Conservation (phyloP, 768 basidiomycete genomes). For the Suillus fuscotomentosus region DNA sequence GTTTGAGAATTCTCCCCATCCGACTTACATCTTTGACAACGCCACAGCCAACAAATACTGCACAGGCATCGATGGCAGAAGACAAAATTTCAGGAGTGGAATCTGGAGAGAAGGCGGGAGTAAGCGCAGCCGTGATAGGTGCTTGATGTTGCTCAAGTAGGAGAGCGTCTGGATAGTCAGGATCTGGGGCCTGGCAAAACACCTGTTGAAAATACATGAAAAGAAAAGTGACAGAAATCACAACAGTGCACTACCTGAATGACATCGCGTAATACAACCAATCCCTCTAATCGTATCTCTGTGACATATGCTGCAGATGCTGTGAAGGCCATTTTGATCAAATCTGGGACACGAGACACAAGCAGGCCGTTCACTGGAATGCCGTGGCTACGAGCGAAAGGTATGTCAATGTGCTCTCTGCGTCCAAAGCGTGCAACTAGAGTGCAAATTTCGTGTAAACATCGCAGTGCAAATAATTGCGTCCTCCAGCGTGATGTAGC, state of each 20-base stretch:
- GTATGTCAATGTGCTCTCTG: constrained; percentile 81
- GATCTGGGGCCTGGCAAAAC: constrained; percentile 85
- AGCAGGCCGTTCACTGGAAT: constrained; percentile 62
- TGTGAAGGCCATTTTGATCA: constrained; percentile 98
- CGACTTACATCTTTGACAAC: constrained; percentile 85
- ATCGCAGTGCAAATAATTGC: constrained; percentile 90
- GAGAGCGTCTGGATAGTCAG: constrained; percentile 86
- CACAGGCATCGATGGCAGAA: constrained; percentile 89
- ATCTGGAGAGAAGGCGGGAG: constrained; percentile 93
- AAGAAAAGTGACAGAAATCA: background rate
- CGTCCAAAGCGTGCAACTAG: constrained; percentile 72
- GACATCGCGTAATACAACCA: constrained; percentile 87
- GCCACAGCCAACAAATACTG: constrained; percentile 93
- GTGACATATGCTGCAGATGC: constrained; percentile 96
- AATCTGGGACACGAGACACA: constrained; percentile 82
- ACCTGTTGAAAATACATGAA: constrained; percentile 47
- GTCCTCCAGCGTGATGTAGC: constrained; percentile 91
- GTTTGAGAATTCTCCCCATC: constrained; percentile 93
- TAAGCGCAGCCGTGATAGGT: constrained; percentile 95
- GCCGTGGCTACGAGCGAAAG: constrained; percentile 62
- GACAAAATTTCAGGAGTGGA: constrained; percentile 95
- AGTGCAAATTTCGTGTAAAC: constrained; percentile 84
- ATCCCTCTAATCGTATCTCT: constrained; percentile 89
- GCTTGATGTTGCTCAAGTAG: constrained; percentile 97
- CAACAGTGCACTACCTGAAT: constrained; percentile 64